Evolutionary conservation across 202 grass and related monocot genomes (phyloP).

Genomic region (Zizania palustris): DNA sequence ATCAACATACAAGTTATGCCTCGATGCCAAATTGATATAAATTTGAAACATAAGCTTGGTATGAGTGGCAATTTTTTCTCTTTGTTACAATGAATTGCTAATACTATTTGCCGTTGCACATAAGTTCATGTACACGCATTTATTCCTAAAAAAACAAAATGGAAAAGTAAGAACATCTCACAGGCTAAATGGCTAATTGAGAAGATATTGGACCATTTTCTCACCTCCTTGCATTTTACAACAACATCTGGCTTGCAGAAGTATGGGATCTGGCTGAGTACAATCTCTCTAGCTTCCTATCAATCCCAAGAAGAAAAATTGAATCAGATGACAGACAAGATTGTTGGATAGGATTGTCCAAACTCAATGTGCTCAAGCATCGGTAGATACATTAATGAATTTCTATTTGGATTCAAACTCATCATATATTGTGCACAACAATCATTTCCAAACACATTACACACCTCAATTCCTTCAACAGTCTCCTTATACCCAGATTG

Average conservation of each 20-base stretch:
- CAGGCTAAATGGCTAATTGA: constrained; percentile 5
- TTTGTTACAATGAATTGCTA: background rate
- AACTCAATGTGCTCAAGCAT: background rate
- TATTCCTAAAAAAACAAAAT: constrained; percentile 15
- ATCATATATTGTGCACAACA: constrained; percentile 1
- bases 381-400: constrained; percentile 1
- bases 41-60: background rate
- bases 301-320: constrained; percentile 40
- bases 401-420: constrained; percentile 13
- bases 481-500: constrained; percentile 97
- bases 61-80: background rate
- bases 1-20: background rate
- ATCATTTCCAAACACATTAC: constrained; percentile 57
- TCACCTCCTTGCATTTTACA: constrained; percentile 91
- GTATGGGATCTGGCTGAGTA: constrained; percentile 59
- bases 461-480: constrained; percentile 98
- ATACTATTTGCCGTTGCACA: background rate
- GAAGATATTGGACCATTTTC: constrained; percentile 15
- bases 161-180: constrained; percentile 9
- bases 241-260: constrained; percentile 80
- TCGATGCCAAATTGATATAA: constrained; percentile 8
- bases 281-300: constrained; percentile 93
- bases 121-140: background rate
- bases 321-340: constrained; percentile 28
- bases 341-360: background rate